Evolutionary conservation across 2,329 filamentous ascomycete genomes (phyloP), one percentile per base, ranked within the genome.

Genomic region (Phialemonium atrogriseum): DNA sequence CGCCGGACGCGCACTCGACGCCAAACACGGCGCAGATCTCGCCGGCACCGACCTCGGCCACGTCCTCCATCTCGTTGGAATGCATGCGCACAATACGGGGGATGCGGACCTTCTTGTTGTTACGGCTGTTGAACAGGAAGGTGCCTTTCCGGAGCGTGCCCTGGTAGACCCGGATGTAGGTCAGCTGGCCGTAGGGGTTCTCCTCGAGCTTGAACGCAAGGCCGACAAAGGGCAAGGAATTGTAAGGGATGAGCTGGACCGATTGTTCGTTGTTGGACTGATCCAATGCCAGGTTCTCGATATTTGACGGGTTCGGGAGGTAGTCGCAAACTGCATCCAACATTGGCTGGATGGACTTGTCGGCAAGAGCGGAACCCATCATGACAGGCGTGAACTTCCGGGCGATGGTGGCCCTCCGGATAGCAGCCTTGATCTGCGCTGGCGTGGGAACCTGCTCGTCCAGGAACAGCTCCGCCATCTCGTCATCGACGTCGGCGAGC

Each of bases 11-110:
- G 57, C 91, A 98, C 49, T 98, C 91, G 33, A 98, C 84, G 51
- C 91, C 91, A 53, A 98, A 98, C 37, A 98, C 91, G 39, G 91
- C 91, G 55, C 91, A 98, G 43, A 98, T 98, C 60, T 98, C 91
- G 59, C 91, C 91, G 33, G 91, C 89, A 32, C 88, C 86, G 41
- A 98, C 82, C 58, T 95, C 88, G 34, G 64, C 69, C 18, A 95
- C 86, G 52, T 98, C 91, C 59, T 98, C 91, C 89, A 98, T 94
- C 54, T 98, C 91, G 55, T 96, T 94, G 27, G 88, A 94, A 68
- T 98, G 91, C 91, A 98, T 98, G 41, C 91, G 86, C 40, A 98
- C 91, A 49, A 98, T 96, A 52, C 89, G 84, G 13, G 91, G 91
- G 36, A 98, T 81, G 61, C 93, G 88, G 54, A 98, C 82, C 68